Base-by-base conservation (phyloP, 768 basidiomycete genomes). In the Cystobasidium ongulense region DNA sequence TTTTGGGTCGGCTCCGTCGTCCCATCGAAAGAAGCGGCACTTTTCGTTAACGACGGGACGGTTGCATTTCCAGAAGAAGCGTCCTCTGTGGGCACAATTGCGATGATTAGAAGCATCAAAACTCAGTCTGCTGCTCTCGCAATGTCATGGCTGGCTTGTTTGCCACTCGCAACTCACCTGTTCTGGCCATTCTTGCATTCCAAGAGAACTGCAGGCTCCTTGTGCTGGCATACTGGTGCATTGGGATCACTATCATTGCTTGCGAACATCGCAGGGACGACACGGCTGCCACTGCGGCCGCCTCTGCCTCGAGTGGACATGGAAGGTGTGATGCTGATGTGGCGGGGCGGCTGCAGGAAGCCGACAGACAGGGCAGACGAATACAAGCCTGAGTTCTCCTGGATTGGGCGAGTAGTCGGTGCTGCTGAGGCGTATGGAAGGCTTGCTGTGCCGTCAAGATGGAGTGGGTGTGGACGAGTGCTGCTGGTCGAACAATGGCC, bases 61-160 rank as follows among this genome's bases (percentile, higher is more conserved):
- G 21, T 59, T 59, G 57, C 57, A 59, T 21, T 59, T 59, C 57
- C 57, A 59, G 57, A 59, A 59, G 57, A 59, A 59, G 57, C 57
- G 57, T 5, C 57, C 57, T 59, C 57, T 59, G 25, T 31, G 21
- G 46, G 46, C 18, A 59, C 29, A 29, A 27, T 13, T 17, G 27
- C 2, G 21, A 46, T n/a, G 57, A 59, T 7, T 35, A 27, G n/a
- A 54, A n/a, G n/a, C 8, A n/a, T 54, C 39, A 39, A 17, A 7
- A 39, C 39, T 39, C 17, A 7, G 39, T 7, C 39, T 39, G 39
- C 17, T 39, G 46, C 21, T 11, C n/a, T 50, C 46, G 46, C 46
- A 11, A 50, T n/a, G 21, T 8, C 57, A 5, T 15, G 57, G 11
- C 27, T 59, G 57, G 52, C 43, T 46, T 46, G 13, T 46, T 13